Base-by-base conservation (phyloP, 805 yeast species). In the Pichia scutulata region DNA sequence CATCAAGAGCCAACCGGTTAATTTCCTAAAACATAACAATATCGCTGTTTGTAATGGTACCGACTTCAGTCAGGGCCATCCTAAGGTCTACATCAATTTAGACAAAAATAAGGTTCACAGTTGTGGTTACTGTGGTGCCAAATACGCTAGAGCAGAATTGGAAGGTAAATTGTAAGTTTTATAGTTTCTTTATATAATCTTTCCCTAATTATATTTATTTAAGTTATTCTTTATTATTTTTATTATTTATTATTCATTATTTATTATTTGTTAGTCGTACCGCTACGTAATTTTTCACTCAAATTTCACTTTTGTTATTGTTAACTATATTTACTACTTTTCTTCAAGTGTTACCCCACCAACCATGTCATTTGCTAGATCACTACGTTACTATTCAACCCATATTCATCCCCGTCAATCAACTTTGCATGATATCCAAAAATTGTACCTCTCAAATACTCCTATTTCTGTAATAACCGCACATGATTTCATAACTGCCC, bases 11-110 rank as follows among this genome's bases (percentile, higher is more conserved):
- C 81, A 81, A 61, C 95, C 96, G 2, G 70, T 87, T 41, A 71
- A 79, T 57, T 84, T 76, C 61, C 70, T 87, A 33, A 33, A 33
- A 39, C 76, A 74, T 55, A 52, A 55, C 28, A 75, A 80, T 59
- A 67, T 81, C 47, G 96, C 96, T 1, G 92, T 84, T 18, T 88
- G 96, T 65, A 87, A 85, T 60, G 96, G 96, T 39, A 82, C 85
- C 57, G 81, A 74, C 58, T 86, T 85, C 12, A 80, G 78, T 60
- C 86, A 81, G 59, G 96, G 96, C 19, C 96, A 87, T 65, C 96
- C 96, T 42, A 84, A 83, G 65, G 80, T 87, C 22, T 87, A 70
- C 65, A 86, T 87, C 67, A 86, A 86, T 67, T 75, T 88, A 62
- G 95, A 87, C 65, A 81, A 80, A 63, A 84, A 88, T 40, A 79